These are phyloP conservation scores for Trypanosomatidae sp. DNA, from an alignment of 208 protist genomes.

Conservation along the genomic window DNA sequence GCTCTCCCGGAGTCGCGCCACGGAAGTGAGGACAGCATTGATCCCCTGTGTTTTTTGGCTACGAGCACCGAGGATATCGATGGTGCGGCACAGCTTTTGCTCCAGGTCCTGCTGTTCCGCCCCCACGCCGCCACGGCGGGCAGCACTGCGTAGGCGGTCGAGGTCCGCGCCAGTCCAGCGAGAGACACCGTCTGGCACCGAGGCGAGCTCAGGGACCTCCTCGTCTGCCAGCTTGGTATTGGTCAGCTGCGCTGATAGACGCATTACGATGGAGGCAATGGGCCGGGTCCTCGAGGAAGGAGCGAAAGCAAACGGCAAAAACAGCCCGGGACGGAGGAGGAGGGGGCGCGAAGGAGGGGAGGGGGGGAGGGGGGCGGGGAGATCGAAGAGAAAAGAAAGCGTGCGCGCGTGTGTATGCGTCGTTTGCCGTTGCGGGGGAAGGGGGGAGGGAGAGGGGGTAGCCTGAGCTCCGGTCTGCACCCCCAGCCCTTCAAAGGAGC, in stretches of 20 bases:
- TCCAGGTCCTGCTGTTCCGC: conserved; percentile 22
- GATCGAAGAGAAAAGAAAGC: background rate
- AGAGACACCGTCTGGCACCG: conserved; percentile 56
- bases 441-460: background rate
- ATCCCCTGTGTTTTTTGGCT: conserved; percentile 65
- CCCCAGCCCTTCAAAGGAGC: background rate
- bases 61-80: conserved; percentile 72
- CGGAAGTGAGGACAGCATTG: conserved; percentile 61
- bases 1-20: conserved; percentile 53
- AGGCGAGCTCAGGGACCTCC: conserved; percentile 26
- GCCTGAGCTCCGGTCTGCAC: background rate
- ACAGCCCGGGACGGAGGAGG: background rate
- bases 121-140: conserved; percentile 10
- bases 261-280: conserved; percentile 3
- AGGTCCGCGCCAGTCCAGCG: conserved; percentile 53
- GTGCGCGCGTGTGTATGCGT: background rate
- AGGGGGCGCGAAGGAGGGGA: background rate
- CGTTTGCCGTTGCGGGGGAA: too few species aligned
- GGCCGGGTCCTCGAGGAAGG: background rate
- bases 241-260: conserved; percentile 1
- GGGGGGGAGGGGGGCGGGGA: background rate
- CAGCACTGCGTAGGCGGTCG: conserved; percentile 28
- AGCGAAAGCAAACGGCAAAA: background rate
- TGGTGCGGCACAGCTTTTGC: conserved; percentile 54
- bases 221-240: conserved; percentile 10